A percentile compares a stretch with the other conserved stretches of the same genome.
These are phyloP conservation scores for Catunica adiposa DNA, from an alignment of 2,329 filamentous ascomycete species.

Conservation along the genomic window DNA sequence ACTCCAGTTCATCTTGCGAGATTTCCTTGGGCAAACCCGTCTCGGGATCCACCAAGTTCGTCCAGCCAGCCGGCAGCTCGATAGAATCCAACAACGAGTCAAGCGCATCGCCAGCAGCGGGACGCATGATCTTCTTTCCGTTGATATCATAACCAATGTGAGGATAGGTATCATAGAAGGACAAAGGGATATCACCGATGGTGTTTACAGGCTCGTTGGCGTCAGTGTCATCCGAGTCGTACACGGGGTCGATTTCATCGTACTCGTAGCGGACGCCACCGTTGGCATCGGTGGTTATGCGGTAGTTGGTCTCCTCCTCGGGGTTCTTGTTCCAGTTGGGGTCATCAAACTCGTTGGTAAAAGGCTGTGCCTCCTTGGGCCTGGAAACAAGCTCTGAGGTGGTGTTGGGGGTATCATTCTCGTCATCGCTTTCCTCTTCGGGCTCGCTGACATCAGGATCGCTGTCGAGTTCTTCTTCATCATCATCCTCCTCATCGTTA, in stretches of 20 bases:
- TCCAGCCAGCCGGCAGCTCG: slow-evolving; percentile 93
- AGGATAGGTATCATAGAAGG: slow-evolving; percentile 93
- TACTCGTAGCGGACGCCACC: slow-evolving; percentile 84
- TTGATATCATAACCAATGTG: slow-evolving; percentile 99
- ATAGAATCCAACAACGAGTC: slow-evolving; percentile 93
- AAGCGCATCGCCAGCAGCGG: slow-evolving; percentile 80
- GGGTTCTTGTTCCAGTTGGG: slow-evolving; percentile 15
- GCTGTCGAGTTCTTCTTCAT: slow-evolving; percentile 29
- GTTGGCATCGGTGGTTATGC: slow-evolving; percentile 63
- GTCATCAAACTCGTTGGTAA: slow-evolving; percentile 20
- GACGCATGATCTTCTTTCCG: slow-evolving; percentile 92
- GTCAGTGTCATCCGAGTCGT: slow-evolving; percentile 92
- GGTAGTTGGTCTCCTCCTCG: slow-evolving; percentile 27
- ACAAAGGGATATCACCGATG: slow-evolving; percentile 83
- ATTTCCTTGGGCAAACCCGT: slow-evolving; percentile 87
- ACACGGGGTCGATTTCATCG: slow-evolving; percentile 80
- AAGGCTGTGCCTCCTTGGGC: slow-evolving; percentile 19
- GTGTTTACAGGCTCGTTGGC: slow-evolving; percentile 67
- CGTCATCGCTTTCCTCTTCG: slow-evolving; percentile 23
- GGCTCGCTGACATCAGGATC: slow-evolving; percentile 21
- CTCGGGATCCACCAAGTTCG: slow-evolving; percentile 79
- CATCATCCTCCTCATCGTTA: slow-evolving; percentile 20
- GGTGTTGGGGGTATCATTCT: slow-evolving; percentile 26
- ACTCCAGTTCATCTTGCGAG: slow-evolving; percentile 72
- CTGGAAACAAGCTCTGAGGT: slow-evolving; percentile 19